Percentiles rank a stretch among this genome's conserved stretches.
Conservation (phyloP, 306 rosid species). For the Cicer judaicum region DNA sequence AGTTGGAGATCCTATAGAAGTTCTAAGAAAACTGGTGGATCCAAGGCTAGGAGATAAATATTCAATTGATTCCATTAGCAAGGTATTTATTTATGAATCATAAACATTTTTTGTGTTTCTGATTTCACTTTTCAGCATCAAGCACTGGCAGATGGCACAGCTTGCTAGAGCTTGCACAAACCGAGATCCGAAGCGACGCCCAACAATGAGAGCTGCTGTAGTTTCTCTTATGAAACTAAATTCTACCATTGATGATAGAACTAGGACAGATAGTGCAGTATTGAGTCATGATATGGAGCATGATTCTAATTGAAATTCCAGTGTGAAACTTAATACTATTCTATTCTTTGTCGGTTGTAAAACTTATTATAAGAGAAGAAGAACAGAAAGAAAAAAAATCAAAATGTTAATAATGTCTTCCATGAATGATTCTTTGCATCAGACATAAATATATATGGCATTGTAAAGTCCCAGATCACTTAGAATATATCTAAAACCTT, state of each 20-base stretch:
- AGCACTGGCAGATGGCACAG: slow-evolving; percentile 66
- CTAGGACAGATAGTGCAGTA: no score
- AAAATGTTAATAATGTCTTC: no score
- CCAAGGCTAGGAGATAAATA: slow-evolving; percentile 79
- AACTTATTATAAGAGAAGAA: no score
- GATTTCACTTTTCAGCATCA: slow-evolving; percentile 25
- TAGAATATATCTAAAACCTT: no score
- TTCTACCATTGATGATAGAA: slow-evolving; percentile 36
- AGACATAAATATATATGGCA: no score
- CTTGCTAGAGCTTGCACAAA: slow-evolving; percentile 81
- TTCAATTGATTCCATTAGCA: slow-evolving; percentile 68
- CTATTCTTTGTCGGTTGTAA: no score
- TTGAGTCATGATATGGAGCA: no score
- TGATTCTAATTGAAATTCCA: no score
- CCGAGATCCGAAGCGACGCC: slow-evolving; percentile 68
- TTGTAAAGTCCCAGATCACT: no score
- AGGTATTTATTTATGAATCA: slow-evolving; percentile 53
- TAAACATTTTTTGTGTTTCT: background rate
- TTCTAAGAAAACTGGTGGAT: slow-evolving; percentile 72
- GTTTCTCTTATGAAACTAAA: slow-evolving; percentile 79
- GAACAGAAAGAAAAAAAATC: no score
- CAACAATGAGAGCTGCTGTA: slow-evolving; percentile 85
- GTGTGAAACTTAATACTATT: no score
- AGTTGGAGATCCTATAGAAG: slow-evolving; percentile 56
- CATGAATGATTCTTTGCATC: no score